Base-by-base conservation (phyloP, 2,329 filamentous ascomycete species). In the Albifimbria verrucaria region DNA sequence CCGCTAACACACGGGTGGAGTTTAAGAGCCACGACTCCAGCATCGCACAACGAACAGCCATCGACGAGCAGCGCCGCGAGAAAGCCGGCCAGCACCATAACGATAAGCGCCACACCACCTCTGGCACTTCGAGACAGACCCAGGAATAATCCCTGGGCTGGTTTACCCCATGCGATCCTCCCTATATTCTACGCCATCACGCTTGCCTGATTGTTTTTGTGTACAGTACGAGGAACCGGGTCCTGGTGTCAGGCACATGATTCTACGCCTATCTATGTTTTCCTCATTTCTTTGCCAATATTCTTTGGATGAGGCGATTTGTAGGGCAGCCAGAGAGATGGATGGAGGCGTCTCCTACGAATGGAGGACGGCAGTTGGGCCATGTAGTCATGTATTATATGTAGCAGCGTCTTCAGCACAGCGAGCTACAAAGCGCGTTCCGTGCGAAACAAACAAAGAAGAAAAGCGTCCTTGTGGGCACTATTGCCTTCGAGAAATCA, bases 21-120 rank as follows among this genome's bases (percentile, higher is more conserved):
- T 99, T 92, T 85, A 96, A 96, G 76, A 94, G 89, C 67, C 94
- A 99, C 71, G 92, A 97, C 67, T 90, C 93, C 59, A 96, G 91
- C 71, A 97, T 99, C 67, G 89, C 91, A 61, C 92, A 97, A 74
- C 85, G 92, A 61, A 89, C 88, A 25, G 90, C 90, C 20, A 92
- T 96, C 58, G 92, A 97, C 65, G 91, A 96, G 71, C 90, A 90
- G 52, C 88, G 92, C 57, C 90, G 93, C 62, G 92, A 96, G 66
- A 96, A 96, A 74, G 81, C 77, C 18, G 71, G 72, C 53, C 78
- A 82, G 60, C 72, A 76, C 56, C 70, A 73, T 57, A 63, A 64
- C 50, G 72, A 75, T 52, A 74, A 74, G 57, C 72, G 72, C 39
- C 67, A 70, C 51, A 39, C n/a, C n/a, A 47, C 55, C 21, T 54